A percentile compares a stretch with the other conserved stretches of the same genome.
These are phyloP conservation scores for Cladosporium sphaerospermum DNA, from an alignment of 2,329 filamentous ascomycete species.

Conservation along the genomic window DNA sequence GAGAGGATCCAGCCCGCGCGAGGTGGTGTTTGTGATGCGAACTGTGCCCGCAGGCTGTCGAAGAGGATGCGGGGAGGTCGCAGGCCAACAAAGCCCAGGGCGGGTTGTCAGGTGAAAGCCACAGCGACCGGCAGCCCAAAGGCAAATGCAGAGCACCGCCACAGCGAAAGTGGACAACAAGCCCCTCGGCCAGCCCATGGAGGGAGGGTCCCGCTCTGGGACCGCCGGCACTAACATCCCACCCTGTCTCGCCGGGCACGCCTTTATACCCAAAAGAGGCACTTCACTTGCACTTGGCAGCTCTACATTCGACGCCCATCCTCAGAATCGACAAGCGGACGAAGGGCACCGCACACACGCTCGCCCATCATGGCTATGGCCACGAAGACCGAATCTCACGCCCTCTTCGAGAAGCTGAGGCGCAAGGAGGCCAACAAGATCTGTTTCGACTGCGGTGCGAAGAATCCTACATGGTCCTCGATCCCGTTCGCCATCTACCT, in stretches of 20 bases:
- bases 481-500: slow-evolving; percentile 96
- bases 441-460: slow-evolving; percentile 97
- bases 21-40: no score
- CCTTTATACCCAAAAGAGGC: background rate
- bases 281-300: background rate
- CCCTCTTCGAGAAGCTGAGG: slow-evolving; percentile 97
- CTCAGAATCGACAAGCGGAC: no score
- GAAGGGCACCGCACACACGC: no score
- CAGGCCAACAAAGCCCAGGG: no score
- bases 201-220: no score
- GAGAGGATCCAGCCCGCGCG: no score
- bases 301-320: no score
- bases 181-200: background rate
- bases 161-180: background rate
- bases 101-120: background rate
- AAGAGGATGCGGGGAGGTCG: no score
- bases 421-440: slow-evolving; percentile 93
- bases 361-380: slow-evolving; percentile 53
- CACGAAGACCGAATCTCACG: slow-evolving; percentile 89
- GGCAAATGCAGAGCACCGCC: no score
- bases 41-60: no score
- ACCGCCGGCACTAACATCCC: background rate
- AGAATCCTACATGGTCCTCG: slow-evolving; percentile 98
- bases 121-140: background rate
- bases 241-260: background rate